These are phyloP conservation scores for Kwoniella newhampshirensis DNA, from an alignment of 768 basidiomycete genomes.

Conservation along the genomic window DNA sequence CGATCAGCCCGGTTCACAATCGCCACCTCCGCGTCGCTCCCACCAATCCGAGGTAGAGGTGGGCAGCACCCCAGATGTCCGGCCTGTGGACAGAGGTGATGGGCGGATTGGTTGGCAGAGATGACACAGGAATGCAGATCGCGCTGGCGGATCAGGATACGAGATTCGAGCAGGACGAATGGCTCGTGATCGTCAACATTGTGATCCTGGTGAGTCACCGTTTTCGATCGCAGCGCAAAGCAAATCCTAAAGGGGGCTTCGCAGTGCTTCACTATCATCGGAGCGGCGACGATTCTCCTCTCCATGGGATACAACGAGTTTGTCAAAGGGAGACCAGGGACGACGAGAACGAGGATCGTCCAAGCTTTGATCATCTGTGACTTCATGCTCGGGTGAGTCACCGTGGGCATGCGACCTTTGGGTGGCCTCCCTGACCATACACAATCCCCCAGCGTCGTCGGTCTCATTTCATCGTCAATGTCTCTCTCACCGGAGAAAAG, in stretches of 20 bases:
- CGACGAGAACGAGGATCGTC: conserved; percentile 49
- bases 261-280: conserved; percentile 44
- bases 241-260: neutral
- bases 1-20: no score
- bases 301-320: conserved; percentile 44
- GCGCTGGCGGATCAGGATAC: conserved; percentile 13
- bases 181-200: conserved; percentile 42
- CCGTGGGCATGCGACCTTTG: neutral
- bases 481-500: conserved; percentile 20
- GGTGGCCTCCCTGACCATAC: no score
- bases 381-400: conserved; percentile 45
- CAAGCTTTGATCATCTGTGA: conserved; percentile 49
- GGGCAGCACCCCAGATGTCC: no score
- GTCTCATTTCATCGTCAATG: conserved; percentile 34
- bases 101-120: no score
- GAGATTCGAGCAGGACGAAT: conserved; percentile 18
- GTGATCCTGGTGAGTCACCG: conserved; percentile 37
- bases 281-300: conserved; percentile 39
- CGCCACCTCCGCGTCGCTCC: no score
- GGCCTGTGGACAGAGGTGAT: no score
- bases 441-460: conserved; percentile 43
- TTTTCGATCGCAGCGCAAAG: neutral
- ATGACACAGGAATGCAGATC: neutral
- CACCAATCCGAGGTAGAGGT: no score
- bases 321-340: conserved; percentile 35